Evolutionary conservation across 257 asterid genomes (phyloP).

Genomic region (Petunia secreta): DNA sequence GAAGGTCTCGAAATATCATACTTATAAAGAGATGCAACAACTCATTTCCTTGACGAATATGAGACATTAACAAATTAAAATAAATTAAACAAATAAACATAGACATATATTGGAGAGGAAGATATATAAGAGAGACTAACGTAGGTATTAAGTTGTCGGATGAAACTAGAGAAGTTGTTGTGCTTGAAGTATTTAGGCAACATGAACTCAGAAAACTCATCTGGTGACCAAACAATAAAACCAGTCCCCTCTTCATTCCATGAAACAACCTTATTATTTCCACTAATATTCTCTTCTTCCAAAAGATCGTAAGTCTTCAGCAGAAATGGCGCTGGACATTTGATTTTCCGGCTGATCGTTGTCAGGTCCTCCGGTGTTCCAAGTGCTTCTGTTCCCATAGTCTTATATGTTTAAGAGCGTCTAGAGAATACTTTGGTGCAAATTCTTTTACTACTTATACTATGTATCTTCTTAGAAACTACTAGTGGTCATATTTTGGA

Average conservation of each 20-base stretch:
- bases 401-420: neutral
- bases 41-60: neutral
- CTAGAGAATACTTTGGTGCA: neutral
- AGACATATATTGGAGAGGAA: neutral
- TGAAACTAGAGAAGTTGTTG: constrained; percentile 46
- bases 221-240: constrained; percentile 43
- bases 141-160: constrained; percentile 46
- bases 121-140: constrained; percentile 30
- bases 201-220: constrained; percentile 36
- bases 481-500: constrained; percentile 20
- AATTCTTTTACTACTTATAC: neutral
- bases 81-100: neutral
- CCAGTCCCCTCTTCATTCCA: constrained; percentile 44
- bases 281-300: constrained; percentile 46
- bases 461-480: constrained; percentile 19
- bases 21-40: too few relatives aligned
- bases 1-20: too few relatives aligned
- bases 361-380: neutral
- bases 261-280: constrained; percentile 31
- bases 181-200: constrained; percentile 48
- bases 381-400: constrained; percentile 30
- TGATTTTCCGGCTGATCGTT: constrained; percentile 24
- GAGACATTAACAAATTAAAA: neutral
- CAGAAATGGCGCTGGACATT: constrained; percentile 63
- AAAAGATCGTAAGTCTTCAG: constrained; percentile 59